Evolutionary conservation across 768 basidiomycete genomes (phyloP), one percentile per base, ranked within the genome.

Genomic region (Trametes villosa): DNA sequence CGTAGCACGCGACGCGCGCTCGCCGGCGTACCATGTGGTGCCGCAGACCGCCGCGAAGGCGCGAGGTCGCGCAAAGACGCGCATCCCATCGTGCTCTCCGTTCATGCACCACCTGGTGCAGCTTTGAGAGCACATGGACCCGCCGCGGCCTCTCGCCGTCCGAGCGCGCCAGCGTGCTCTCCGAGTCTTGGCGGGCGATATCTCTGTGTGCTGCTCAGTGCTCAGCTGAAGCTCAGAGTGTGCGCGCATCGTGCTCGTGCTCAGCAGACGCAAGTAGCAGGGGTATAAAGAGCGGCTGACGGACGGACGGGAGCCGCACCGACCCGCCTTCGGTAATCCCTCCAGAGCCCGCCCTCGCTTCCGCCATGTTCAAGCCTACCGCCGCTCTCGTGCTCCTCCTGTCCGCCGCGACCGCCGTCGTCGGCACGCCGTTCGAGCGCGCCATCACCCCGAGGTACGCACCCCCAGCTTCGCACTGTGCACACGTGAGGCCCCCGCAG

Each of bases 361-460:
- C n/a, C 55, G 33, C 15, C 51, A 63, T 63, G 62, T 54, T 63
- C 62, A 57, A 57, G 46, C 24, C 56, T 36, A n/a, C n/a, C n/a
- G 45, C 52, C 40, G 45, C 45, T 27, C 40, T 62, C 48, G 62
- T 51, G 46, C 44, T 63, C n/a, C 52, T 63, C 18, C 30, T 63
- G 20, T 29, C 53, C 42, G 45, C 54, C 18, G 51, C 44, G 9
- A 24, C 62, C 44, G 55, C 47, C 51, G 62, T 53, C 31, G 11
- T 53, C 22, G 56, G 47, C 46, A 26, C 40, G 9, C 56, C 51
- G 27, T 18, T 34, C 34, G 50, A 62, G 38, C 29, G 12, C 17
- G 31, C 36, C 45, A 15, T 45, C 41, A 31, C 57, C 20, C 22
- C 18, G 13, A 58, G 48, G 57, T 51, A 3, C 12, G 55, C 20